Evolutionary conservation across 768 basidiomycete species (phyloP), one percentile per base, ranked within the genome.

Genomic region (Lactifluus volemus): DNA sequence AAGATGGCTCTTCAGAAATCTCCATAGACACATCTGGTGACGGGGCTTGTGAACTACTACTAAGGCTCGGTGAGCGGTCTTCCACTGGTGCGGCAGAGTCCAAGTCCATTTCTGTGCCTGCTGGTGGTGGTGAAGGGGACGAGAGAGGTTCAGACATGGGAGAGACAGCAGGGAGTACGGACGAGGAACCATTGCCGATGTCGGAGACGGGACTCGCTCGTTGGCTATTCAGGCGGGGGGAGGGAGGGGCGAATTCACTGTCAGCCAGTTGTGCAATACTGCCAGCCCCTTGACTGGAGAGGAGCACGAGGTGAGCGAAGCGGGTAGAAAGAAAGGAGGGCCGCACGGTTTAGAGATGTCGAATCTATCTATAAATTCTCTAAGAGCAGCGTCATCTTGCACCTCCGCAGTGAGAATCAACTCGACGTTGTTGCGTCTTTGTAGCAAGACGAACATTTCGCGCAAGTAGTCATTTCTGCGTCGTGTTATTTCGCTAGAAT

Each of bases 391-490:
- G 17, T 65, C 71, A 39, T 67, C 69, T 30, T 76, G 76, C 51
- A 76, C 71, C 39, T 77, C 76, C 25, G 76, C 70, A 17, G 76
- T 58, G 34, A 80, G 68, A 42, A 78, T 63, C 38, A 74, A 61
- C 25, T 79, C 79, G 48, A 79, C 67, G 64, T 74, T 74, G 54
- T 80, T 75, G 67, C 81, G 80, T 58, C 76, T 77, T 59, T 77
- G 78, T 52, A 88, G 78, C 76, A 91, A 80, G 55, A 74, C 72
- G 73, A 81, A 86, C 82, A 91, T 84, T 70, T 89, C 81, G 47
- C 78, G 78, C 70, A 91, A 78, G 52, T 89, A 78, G 55, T 76
- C 83, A 84, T 87, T 85, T 71, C 88, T 77, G 65, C 82, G 83
- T 50, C 78, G 73, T 48, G 82, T 72, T 63, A 91, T 84, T 65